Percentiles rank a stretch among this genome's conserved stretches.
These are phyloP conservation scores for Entomortierella lignicola DNA, from an alignment of 192 early-diverging fungal species.

Conservation along the genomic window DNA sequence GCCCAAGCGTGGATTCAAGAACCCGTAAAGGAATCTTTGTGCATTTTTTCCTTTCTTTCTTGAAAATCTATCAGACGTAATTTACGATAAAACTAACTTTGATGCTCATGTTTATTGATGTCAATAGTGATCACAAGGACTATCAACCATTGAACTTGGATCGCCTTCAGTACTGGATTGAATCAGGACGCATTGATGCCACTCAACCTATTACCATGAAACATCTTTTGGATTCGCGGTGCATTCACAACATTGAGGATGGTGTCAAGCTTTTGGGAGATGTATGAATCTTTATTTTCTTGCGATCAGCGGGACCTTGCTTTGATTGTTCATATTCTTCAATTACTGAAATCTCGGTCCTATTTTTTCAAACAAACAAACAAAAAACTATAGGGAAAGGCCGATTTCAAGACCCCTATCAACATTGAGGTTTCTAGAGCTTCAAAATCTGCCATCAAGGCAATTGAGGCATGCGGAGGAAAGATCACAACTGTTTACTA, in stretches of 20 bases:
- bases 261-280: slow-evolving; percentile 86
- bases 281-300: too few species aligned
- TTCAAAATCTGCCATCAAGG: slow-evolving; percentile 78
- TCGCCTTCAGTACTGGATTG: slow-evolving; percentile 92
- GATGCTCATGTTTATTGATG: background rate
- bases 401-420: slow-evolving; percentile 79
- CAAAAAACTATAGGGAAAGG: slow-evolving; percentile 71
- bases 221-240: slow-evolving; percentile 73
- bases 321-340: too few species aligned
- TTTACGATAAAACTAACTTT: too few species aligned
- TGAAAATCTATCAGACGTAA: slow-evolving; percentile 7
- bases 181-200: slow-evolving; percentile 84
- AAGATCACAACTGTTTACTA: slow-evolving; percentile 85
- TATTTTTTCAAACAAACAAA: too few species aligned
- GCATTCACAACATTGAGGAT: slow-evolving; percentile 82
- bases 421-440: slow-evolving; percentile 90
- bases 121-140: slow-evolving; percentile 65
- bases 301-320: too few species aligned
- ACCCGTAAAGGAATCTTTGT: slow-evolving; percentile 53
- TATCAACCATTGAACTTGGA: slow-evolving; percentile 86
- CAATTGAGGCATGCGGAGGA: slow-evolving; percentile 87
- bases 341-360: too few species aligned
- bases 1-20: slow-evolving; percentile 89
- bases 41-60: background rate
- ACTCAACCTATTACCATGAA: slow-evolving; percentile 85